A percentile compares a stretch with the other conserved stretches of the same genome.
These are phyloP conservation scores for Cucumis variabilis DNA, from an alignment of 331 rosid species.

Conservation along the genomic window DNA sequence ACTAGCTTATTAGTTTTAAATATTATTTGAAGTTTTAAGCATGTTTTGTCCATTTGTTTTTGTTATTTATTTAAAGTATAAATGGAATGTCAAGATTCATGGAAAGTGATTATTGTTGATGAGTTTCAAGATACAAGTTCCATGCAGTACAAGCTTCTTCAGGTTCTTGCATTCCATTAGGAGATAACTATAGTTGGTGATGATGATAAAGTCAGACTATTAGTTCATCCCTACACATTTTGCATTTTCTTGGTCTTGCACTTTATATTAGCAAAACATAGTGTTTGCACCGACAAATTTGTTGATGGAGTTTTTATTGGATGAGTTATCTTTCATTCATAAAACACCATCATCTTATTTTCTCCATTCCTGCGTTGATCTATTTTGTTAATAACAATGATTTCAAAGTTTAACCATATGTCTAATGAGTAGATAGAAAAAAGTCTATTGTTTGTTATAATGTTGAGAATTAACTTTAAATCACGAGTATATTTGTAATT, in stretches of 20 bases:
- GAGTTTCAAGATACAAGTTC: slow-evolving; percentile 99
- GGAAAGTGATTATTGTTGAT: slow-evolving; percentile 91
- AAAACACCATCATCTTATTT: background rate
- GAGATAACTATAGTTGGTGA: slow-evolving; percentile 94
- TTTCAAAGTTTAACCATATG: background rate
- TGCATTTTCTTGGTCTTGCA: no score
- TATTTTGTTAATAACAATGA: background rate
- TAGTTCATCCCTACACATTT: slow-evolving; percentile 44
- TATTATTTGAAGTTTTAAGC: slow-evolving; percentile 29
- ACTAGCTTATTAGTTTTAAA: slow-evolving; percentile 27
- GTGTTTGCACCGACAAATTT: no score
- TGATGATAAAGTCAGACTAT: slow-evolving; percentile 68
- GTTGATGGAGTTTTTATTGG: no score
- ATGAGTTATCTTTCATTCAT: background rate
- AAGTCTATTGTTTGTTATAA: background rate
- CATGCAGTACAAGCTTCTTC: slow-evolving; percentile 88
- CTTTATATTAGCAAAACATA: no score
- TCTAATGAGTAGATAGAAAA: background rate
- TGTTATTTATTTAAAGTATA: slow-evolving; percentile 48
- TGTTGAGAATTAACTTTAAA: no score
- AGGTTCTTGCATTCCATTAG: slow-evolving; percentile 69
- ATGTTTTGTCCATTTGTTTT: slow-evolving; percentile 41
- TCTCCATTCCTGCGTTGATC: background rate
- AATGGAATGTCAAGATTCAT: slow-evolving; percentile 72
- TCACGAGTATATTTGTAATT: slow-evolving; percentile 15